Conservation (phyloP, 192 early-diverging fungal genomes). For the Backusella psychrophila region DNA sequence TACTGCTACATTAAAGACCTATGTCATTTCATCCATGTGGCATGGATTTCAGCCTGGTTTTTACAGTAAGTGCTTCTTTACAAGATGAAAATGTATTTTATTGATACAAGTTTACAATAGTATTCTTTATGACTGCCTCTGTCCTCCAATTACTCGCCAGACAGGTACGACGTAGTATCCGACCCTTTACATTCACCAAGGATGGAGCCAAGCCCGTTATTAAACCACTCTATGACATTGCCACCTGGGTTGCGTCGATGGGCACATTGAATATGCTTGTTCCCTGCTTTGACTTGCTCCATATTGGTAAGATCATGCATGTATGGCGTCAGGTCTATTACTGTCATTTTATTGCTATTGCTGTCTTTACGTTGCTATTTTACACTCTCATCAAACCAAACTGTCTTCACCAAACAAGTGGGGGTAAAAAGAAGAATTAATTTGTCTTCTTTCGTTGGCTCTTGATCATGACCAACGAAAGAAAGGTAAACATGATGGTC, state of each 20-base stretch:
- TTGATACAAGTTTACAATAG: neutral
- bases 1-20: conserved; percentile 69
- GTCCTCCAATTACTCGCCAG: neutral
- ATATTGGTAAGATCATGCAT: neutral
- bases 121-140: neutral
- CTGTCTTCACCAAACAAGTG: neutral
- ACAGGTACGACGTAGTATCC: neutral
- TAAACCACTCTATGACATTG: neutral
- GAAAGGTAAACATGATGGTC: conserved; percentile 74
- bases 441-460: conserved; percentile 26
- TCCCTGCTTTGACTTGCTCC: neutral
- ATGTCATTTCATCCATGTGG: conserved; percentile 87
- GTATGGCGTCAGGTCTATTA: neutral
- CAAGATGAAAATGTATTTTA: neutral
- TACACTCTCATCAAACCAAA: neutral
- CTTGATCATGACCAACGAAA: conserved; percentile 86
- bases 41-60: conserved; percentile 92
- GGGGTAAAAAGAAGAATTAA: neutral
- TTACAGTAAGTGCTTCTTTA: conserved; percentile 46
- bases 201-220: neutral
- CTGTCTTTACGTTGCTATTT: neutral
- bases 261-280: conserved; percentile 1
- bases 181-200: neutral
- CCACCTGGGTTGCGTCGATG: neutral
- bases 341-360: neutral